Evolutionary conservation across 305 asterid genomes (phyloP), one percentile per base, ranked within the genome.

Genomic region (Rubia peregrina): DNA sequence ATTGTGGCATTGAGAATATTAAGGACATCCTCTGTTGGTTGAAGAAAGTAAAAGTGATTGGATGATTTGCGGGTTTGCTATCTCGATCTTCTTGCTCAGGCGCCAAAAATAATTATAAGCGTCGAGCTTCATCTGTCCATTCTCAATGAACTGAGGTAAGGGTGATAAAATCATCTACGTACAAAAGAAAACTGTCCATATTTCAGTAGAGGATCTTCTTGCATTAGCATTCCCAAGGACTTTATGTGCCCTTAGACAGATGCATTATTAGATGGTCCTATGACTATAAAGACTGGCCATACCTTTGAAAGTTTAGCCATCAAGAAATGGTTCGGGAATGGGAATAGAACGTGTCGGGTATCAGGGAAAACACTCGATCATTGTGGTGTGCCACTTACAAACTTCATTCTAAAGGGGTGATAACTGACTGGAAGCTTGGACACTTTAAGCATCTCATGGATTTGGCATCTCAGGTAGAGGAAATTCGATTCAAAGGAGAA

Each of bases 261-360:
- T 41, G 74, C 79, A 82, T 69, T 87, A 66, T 85, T 89, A 61
- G 84, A 83, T 71, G 89, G 85, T 71, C 97, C 97, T 8, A 90
- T 86, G 69, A 90, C 97, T 74, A 83, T 90, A 4, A 92, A 89
- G 74, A 89, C 96, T 16, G 95, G 97, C 30, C 90, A 87, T 76
- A 89, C 91, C 59, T 90, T 79, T 26, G 97, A 87, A 77, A 79
- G 87, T 16, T 80, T 76, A 83, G 88, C 95, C 55, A 82, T 90
- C 70, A 63, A 55, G 46, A 79, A 71, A 65, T 90, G 96, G 97
- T 77, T 87, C 51, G 64, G 16, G 38, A 80, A 78, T 79, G 91
- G 90, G 62, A 73, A 75, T 62, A 65, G 59, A 76, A 83, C 89
- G 36, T 90, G 97, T 70, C 97, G 96, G 0, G 80, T 86, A 13